phyloP scores from a whole-genome alignment of 257 asterid genomes.

The Solanum dulcamara region DNA sequence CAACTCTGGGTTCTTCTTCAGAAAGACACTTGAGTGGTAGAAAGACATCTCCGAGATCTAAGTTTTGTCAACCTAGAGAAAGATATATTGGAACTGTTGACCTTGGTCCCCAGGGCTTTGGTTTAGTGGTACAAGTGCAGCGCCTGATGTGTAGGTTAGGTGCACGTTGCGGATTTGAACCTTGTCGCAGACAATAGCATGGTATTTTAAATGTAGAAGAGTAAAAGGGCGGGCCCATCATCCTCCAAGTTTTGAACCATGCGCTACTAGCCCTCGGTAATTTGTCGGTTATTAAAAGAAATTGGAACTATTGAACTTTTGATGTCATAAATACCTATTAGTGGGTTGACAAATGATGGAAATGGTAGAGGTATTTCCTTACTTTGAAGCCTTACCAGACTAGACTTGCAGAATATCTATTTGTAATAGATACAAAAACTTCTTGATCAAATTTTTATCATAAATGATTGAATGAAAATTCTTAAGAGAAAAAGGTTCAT shows the following conservation, averaged over 20 bases:
- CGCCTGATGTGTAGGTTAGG: background rate
- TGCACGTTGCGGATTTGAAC: background rate
- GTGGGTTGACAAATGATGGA: background rate
- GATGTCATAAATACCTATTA: background rate
- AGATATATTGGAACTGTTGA: background rate
- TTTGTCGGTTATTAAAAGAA: background rate
- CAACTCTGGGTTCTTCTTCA: background rate
- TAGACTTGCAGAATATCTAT: background rate
- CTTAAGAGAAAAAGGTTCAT: background rate
- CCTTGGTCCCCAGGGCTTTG: background rate
- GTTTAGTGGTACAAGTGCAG: background rate
- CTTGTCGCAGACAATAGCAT: background rate
- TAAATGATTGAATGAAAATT: background rate
- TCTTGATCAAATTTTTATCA: background rate
- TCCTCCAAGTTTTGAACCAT: background rate
- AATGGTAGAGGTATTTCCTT: background rate
- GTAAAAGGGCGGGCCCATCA: background rate
- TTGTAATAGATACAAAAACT: background rate
- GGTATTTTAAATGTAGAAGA: background rate
- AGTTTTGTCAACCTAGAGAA: background rate
- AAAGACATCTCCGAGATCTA: background rate
- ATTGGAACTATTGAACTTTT: background rate
- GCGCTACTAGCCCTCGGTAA: background rate
- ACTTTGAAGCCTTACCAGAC: background rate
- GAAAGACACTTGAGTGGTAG: background rate